These are phyloP conservation scores for Cryptococcus hybrid DNA, from an alignment of 1,284 basidiomycete species.

Conservation along the genomic window DNA sequence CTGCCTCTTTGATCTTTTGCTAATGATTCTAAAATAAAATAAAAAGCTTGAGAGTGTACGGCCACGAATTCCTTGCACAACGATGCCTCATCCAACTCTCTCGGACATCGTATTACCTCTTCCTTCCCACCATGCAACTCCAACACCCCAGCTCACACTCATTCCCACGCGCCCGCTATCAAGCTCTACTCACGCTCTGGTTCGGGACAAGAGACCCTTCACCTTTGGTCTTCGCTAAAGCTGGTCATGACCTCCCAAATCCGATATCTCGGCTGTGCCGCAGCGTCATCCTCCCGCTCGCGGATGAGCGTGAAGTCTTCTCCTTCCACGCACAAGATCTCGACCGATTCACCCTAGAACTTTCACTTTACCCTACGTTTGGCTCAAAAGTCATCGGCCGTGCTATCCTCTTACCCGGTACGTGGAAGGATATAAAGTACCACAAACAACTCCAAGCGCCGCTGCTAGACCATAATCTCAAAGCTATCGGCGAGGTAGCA, in stretches of 20 bases:
- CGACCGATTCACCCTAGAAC: conserved; percentile 77
- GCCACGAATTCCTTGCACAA: conserved; percentile 66
- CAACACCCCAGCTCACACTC: conserved; percentile 13
- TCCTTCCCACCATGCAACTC: neutral
- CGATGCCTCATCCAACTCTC: conserved; percentile 82
- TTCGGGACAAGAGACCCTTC: conserved; percentile 37
- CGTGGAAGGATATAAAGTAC: conserved; percentile 63
- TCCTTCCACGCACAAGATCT: conserved; percentile 82
- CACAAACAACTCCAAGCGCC: conserved; percentile 65
- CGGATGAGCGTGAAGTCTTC: conserved; percentile 77
- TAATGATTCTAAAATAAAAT: neutral
- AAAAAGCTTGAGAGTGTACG: conserved; percentile 45
- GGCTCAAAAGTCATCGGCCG: conserved; percentile 97
- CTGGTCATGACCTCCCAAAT: conserved; percentile 82
- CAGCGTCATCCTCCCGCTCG: conserved; percentile 83
- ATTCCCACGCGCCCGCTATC: conserved; percentile 38
- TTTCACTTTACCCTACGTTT: conserved; percentile 96
- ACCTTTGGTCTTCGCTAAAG: conserved; percentile 71
- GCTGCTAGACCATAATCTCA: conserved; percentile 87
- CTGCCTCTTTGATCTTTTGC: neutral
- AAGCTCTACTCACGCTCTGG: conserved; percentile 55
- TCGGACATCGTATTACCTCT: conserved; percentile 62
- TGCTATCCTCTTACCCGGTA: conserved; percentile 78
- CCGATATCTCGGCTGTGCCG: conserved; percentile 77
- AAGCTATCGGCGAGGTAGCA: conserved; percentile 91